Conservation (phyloP, 2,329 filamentous ascomycete genomes). For the Arthrobotrys sinensis region DNA sequence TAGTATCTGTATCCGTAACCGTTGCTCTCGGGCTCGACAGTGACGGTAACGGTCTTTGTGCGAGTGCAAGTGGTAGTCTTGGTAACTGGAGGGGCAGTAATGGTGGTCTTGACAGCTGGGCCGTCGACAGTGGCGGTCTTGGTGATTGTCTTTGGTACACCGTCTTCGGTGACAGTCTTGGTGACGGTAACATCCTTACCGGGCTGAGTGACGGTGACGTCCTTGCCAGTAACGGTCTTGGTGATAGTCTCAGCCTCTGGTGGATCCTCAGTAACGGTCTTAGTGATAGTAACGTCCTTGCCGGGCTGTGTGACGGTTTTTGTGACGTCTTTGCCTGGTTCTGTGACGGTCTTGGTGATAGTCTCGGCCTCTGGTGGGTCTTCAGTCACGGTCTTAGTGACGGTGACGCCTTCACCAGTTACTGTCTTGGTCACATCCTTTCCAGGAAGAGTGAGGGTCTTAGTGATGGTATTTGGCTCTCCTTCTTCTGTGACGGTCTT, state of each 20-base stretch:
- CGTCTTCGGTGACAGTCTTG: neutral
- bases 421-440: too few species aligned
- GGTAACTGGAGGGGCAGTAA: slow-evolving; percentile 3
- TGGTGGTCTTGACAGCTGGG: neutral
- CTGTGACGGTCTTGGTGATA: neutral
- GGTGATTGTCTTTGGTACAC: neutral
- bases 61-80: neutral
- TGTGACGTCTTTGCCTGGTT: neutral
- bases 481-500: neutral
- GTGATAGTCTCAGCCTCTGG: neutral
- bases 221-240: neutral
- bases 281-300: neutral
- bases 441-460: too few species aligned
- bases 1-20: slow-evolving; percentile 1
- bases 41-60: slow-evolving; percentile 8
- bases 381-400: neutral
- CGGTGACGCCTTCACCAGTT: too few species aligned
- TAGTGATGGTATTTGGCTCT: too few species aligned
- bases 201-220: neutral
- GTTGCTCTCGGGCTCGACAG: neutral
- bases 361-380: neutral
- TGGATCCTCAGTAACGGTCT: neutral
- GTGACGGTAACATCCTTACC: neutral
- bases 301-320: neutral
- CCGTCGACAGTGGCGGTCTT: neutral